These are phyloP conservation scores for Trypanosoma mega DNA, from an alignment of 208 protist genomes.

Conservation along the genomic window DNA sequence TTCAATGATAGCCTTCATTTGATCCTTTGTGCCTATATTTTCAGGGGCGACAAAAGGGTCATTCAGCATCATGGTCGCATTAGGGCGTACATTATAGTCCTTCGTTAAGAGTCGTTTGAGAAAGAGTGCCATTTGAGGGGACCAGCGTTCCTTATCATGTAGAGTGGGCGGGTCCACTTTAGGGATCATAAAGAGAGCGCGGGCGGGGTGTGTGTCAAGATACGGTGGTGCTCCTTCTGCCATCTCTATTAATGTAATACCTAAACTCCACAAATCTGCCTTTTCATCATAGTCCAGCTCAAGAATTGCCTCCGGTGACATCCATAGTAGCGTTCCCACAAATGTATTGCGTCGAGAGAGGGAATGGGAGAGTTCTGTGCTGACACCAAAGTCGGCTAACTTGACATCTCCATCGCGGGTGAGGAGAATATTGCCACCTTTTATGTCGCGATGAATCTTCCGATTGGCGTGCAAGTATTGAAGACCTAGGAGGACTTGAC, in stretches of 20 bases:
- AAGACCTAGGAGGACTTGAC: constrained; percentile 78
- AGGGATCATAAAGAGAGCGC: constrained; percentile 72
- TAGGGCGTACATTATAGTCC: constrained; percentile 70
- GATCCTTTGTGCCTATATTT: constrained; percentile 51
- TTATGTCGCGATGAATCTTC: constrained; percentile 94
- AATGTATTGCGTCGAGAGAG: constrained; percentile 89
- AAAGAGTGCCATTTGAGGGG: constrained; percentile 85
- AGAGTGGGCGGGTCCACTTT: constrained; percentile 75
- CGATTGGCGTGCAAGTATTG: constrained; percentile 88
- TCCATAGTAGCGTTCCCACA: constrained; percentile 92
- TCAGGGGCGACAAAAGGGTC: constrained; percentile 74
- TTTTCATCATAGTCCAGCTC: constrained; percentile 91
- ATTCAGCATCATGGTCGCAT: constrained; percentile 66
- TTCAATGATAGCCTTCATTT: constrained; percentile 64
- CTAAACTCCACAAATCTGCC: constrained; percentile 95
- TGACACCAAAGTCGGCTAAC: constrained; percentile 92
- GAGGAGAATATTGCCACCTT: constrained; percentile 92
- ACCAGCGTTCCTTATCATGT: constrained; percentile 81
- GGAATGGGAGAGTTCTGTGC: constrained; percentile 75
- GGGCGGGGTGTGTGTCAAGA: constrained; percentile 83
- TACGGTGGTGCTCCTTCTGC: constrained; percentile 93
- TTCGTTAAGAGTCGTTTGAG: constrained; percentile 77
- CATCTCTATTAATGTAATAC: constrained; percentile 96
- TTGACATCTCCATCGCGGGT: constrained; percentile 90
- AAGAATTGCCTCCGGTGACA: constrained; percentile 91